Conservation (phyloP, 2,329 filamentous ascomycete genomes). For the Aschersonia sp. region DNA sequence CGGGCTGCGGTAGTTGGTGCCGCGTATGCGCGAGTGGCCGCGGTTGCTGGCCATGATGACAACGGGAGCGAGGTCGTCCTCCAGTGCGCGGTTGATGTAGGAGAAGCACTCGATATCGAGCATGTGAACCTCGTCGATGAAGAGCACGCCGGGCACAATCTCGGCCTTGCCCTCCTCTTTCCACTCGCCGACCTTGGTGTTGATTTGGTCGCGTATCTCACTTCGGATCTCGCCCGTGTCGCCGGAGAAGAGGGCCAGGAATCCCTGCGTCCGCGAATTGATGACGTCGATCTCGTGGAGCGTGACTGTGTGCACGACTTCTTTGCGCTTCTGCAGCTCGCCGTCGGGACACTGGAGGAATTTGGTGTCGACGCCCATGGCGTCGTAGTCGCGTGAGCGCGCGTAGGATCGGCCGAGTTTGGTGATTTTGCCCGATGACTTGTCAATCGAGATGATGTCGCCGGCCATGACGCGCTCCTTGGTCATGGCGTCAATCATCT, state of each 20-base stretch:
- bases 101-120: conserved; percentile 98
- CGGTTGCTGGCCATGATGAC: conserved; percentile 99
- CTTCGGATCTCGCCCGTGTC: conserved; percentile 96
- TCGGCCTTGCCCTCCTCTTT: conserved; percentile 98
- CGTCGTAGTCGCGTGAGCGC: conserved; percentile 92
- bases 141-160: conserved; percentile 91
- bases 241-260: conserved; percentile 90
- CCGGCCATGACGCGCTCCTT: conserved; percentile 98
- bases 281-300: conserved; percentile 99
- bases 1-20: conserved; percentile 83
- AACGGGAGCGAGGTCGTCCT: conserved; percentile 87
- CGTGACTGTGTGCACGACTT: conserved; percentile 91
- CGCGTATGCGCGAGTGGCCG: conserved; percentile 79
- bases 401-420: conserved; percentile 93
- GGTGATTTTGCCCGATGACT: conserved; percentile 93
- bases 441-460: conserved; percentile 97
- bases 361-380: conserved; percentile 96
- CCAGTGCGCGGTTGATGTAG: conserved; percentile 92
- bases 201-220: conserved; percentile 96
- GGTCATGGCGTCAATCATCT: conserved; percentile 99
- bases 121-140: conserved; percentile 99
- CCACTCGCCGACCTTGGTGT: conserved; percentile 97
- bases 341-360: conserved; percentile 96
- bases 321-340: conserved; percentile 91
- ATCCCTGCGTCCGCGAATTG: conserved; percentile 97